phyloP scores from a whole-genome alignment of 345 rosid genomes.

The Salix viminalis region DNA sequence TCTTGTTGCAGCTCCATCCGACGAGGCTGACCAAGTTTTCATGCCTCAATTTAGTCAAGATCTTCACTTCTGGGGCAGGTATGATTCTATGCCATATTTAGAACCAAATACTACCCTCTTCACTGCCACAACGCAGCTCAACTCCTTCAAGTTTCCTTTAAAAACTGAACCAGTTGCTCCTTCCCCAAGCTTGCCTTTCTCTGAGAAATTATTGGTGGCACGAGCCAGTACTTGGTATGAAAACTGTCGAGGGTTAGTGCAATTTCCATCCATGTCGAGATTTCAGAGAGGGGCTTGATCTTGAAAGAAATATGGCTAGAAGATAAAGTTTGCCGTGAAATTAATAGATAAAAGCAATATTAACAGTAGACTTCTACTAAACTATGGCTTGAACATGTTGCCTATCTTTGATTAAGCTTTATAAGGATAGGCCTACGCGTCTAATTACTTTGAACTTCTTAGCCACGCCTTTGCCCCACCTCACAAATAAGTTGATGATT shows the following conservation, averaged over 20 bases:
- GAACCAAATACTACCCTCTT: not conserved
- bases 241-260: not conserved
- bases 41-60: not conserved
- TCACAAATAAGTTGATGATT: no score
- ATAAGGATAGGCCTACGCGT: no score
- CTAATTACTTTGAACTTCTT: no score
- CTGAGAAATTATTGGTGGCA: not conserved
- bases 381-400: no score
- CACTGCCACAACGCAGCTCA: not conserved
- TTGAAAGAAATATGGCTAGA: not conserved
- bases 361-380: no score
- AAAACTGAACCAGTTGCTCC: not conserved
- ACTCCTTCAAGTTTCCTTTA: not conserved
- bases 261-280: not conserved
- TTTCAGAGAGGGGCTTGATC: not conserved
- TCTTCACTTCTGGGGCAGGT: slow-evolving; percentile 3
- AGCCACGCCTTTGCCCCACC: no score
- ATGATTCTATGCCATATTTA: not conserved
- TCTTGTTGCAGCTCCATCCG: not conserved
- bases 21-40: slow-evolving; percentile 4
- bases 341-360: no score
- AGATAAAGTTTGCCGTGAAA: no score
- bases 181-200: not conserved
- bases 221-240: not conserved
- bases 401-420: no score